Evolutionary conservation across 1,284 basidiomycete species (phyloP), one percentile per base, ranked within the genome.

Genomic region (Rhodotorula sp.): DNA sequence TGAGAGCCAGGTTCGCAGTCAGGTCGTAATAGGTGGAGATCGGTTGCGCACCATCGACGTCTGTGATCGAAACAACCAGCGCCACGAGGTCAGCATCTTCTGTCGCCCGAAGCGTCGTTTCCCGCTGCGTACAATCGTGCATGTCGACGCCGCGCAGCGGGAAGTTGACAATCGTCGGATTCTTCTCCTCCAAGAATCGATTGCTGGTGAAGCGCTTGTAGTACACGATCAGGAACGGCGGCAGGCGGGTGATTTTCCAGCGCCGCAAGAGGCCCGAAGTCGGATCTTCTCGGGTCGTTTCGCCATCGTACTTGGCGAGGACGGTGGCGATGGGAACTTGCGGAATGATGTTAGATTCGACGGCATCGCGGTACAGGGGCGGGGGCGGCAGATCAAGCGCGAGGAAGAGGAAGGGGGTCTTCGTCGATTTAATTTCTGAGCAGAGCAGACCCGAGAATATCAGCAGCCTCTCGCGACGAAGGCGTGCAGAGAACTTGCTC

Each of bases 171-270:
- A 99, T 95, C 2, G 96, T 99, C 4, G 95, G 95, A 79, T 99
- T 99, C 81, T 97, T 95, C 82, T 99, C 95, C 81, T 98, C 95
- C 2, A 97, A 93, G 78, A 99, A 98, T 64, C 87, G 87, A 81
- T 99, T 99, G 81, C 93, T 96, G n/a, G 93, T 96, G 82, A 99
- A 99, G 45, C 96, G 88, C 79, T 95, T 98, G 84, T 91, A 95
- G 80, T 97, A 93, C 33, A 98, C 84, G 76, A 99, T 91, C 76
- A 99, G 88, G 80, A 95, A 98, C 55, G 86, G 91, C 29, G 96
- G 96, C 67, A 99, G 84, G 30, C 86, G 85, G 71, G 90, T 89
- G 75, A 95, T 89, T 80, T 96, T 93, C 83, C 90, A 97, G 57
- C 94, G 86, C 77, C 91, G 88, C 57, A 97, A 81, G 78, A 91